phyloP scores from a whole-genome alignment of 2,329 filamentous ascomycete species.

The Paecilomyces sp. region DNA sequence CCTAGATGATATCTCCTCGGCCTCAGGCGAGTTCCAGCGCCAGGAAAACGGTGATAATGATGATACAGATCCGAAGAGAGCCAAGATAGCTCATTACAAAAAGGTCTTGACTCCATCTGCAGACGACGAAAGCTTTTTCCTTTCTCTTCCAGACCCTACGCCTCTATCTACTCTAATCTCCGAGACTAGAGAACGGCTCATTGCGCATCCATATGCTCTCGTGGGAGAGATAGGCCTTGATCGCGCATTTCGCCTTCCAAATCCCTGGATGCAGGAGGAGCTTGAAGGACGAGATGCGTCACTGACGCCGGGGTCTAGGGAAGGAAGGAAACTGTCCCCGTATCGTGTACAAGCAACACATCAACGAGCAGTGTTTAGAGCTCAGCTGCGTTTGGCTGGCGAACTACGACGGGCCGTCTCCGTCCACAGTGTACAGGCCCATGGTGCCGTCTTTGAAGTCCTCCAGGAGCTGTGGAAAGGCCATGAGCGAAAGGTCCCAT shows the following conservation, averaged over 20 bases:
- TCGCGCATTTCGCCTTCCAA: constrained; percentile 54
- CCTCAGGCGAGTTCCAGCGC: not conserved
- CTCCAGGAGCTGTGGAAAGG: constrained; percentile 53
- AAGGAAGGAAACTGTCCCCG: constrained; percentile 51
- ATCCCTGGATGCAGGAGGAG: constrained; percentile 36
- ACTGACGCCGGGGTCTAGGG: constrained; percentile 53
- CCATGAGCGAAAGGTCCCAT: constrained; percentile 44
- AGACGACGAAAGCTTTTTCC: constrained; percentile 43
- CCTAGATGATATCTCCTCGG: constrained; percentile 34
- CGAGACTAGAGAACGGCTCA: constrained; percentile 43
- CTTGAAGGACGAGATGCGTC: constrained; percentile 22
- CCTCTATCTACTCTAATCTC: constrained; percentile 46
- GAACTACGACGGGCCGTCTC: constrained; percentile 52
- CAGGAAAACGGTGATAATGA: not conserved
- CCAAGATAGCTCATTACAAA: constrained; percentile 46
- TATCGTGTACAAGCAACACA: constrained; percentile 52
- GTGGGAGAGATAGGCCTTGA: constrained; percentile 59
- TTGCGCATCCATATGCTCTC: constrained; percentile 47
- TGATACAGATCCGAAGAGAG: constrained; percentile 11
- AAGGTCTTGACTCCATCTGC: constrained; percentile 39
- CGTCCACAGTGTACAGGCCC: constrained; percentile 57
- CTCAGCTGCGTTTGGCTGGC: constrained; percentile 53
- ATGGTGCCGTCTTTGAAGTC: constrained; percentile 51
- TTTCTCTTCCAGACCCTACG: constrained; percentile 46
- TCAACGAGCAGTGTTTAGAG: constrained; percentile 50